Conservation (phyloP, 2,329 filamentous ascomycete genomes). For the Rhinocladiella similis region DNA sequence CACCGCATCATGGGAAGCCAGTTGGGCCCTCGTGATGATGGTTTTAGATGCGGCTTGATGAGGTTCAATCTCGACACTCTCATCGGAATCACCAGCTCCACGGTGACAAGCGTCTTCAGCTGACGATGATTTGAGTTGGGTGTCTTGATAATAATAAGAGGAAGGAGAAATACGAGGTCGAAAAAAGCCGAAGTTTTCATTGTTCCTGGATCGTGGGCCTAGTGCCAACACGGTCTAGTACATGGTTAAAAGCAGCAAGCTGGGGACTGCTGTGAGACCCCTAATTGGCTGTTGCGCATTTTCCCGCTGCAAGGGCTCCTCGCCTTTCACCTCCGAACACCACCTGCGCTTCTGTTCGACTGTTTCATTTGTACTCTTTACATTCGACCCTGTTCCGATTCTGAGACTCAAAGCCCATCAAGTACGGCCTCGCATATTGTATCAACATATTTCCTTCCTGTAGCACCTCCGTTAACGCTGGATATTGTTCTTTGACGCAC, state of each 20-base stretch:
- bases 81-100: constrained; percentile 70
- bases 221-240: constrained; percentile 1
- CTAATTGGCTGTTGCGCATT: neutral
- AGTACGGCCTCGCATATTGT: neutral
- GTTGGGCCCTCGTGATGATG: constrained; percentile 71
- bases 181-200: constrained; percentile 2
- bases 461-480: neutral
- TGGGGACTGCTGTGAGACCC: neutral
- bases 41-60: constrained; percentile 69
- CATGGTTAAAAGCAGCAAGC: constrained; percentile 2
- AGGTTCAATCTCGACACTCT: constrained; percentile 66
- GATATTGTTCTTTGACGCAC: neutral
- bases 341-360: neutral
- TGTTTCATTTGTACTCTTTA: neutral
- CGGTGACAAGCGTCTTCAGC: constrained; percentile 49
- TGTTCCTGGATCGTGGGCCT: constrained; percentile 4
- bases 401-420: too few species aligned
- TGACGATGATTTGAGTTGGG: constrained; percentile 75
- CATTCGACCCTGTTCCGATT: neutral
- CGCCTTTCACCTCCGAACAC: neutral
- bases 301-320: neutral
- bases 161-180: constrained; percentile 35
- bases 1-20: constrained; percentile 63
- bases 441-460: neutral
- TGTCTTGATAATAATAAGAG: constrained; percentile 58